These are phyloP conservation scores for Saxophila tyrrhenica DNA, from an alignment of 495 filamentous ascomycete genomes.

Conservation along the genomic window DNA sequence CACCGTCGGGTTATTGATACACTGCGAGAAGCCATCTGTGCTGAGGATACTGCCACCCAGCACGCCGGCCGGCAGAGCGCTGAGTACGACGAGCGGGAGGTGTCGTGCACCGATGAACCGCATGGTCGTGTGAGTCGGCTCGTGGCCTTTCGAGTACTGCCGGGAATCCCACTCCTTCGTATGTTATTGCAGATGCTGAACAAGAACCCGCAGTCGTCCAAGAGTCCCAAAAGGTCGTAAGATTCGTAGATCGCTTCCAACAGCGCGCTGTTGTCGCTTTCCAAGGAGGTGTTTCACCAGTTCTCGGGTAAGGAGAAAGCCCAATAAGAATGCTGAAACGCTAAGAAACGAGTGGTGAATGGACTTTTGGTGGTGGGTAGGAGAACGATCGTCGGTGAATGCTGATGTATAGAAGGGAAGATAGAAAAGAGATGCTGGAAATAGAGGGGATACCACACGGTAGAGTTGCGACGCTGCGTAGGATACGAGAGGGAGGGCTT, in stretches of 20 bases:
- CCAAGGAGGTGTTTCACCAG: neutral
- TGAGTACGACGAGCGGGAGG: conserved; percentile 25
- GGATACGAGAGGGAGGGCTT: conserved; percentile 7
- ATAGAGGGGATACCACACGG: neutral
- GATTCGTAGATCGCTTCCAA: neutral
- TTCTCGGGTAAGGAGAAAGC: neutral
- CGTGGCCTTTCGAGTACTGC: neutral
- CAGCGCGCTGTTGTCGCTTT: neutral
- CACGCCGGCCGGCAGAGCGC: conserved; percentile 33
- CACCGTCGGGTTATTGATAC: conserved; percentile 54
- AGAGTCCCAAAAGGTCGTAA: neutral
- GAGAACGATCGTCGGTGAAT: neutral
- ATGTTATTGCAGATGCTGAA: too few species aligned
- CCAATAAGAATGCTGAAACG: neutral
- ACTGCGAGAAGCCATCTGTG: conserved; percentile 70
- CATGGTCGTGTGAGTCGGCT: conserved; percentile 16
- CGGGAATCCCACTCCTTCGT: neutral
- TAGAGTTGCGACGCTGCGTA: neutral
- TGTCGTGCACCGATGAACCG: conserved; percentile 4
- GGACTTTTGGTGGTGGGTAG: neutral
- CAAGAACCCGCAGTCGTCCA: neutral
- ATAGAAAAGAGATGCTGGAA: too few species aligned
- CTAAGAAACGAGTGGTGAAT: neutral
- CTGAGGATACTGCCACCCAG: conserved; percentile 60
- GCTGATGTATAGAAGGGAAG: neutral